Base-by-base conservation (phyloP, 2,329 filamentous ascomycete genomes). In the Nigrograna mackinnonii region DNA sequence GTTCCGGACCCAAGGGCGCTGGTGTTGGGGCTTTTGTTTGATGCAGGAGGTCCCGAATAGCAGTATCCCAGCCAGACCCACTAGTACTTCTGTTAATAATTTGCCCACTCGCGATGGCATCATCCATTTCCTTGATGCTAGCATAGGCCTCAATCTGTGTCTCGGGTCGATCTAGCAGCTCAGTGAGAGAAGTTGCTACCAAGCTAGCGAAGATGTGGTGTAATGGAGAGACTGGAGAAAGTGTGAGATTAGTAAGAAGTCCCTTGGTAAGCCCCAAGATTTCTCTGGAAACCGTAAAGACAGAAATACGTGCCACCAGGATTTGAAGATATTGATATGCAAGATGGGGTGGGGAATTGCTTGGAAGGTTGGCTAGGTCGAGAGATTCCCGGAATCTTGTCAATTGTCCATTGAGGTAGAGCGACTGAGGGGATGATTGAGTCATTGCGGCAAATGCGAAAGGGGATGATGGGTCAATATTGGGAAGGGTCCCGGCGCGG, bases 201-300 rank as follows among this genome's bases (percentile, higher is more conserved):
- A 69, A 50, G 14, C 54, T 59, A 1, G 62, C 67, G 21, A 68
- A 67, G 9, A 68, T 56, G 38, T 68, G 66, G 36, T 68, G 58
- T 1, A 68, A 47, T 1, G 67, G 63, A 5, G 66, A 62, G n/a
- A 63, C 52, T 0, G 57, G 43, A 13, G 56, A 54, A 30, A 48
- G 55, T 6, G 41, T 44, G 9, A 69, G 43, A 31, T 58, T 61
- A 11, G 34, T 39, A 11, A 68, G 52, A 5, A 69, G 51, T 6
- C 64, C 57, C 28, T 59, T 62, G 1, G 62, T 63, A 13, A 57
- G 37, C 11, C 40, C 37, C 3, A 69, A 46, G 9, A 58, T 44
- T 5, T 68, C 62, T 1, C 41, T 43, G 2, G 65, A 59, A 5
- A 59, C 34, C 12, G 47, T 55, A 18, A 53, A 53, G 2, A 58